phyloP scores from a whole-genome alignment of 2,329 filamentous ascomycete genomes.

The Dactylellina sp. region DNA sequence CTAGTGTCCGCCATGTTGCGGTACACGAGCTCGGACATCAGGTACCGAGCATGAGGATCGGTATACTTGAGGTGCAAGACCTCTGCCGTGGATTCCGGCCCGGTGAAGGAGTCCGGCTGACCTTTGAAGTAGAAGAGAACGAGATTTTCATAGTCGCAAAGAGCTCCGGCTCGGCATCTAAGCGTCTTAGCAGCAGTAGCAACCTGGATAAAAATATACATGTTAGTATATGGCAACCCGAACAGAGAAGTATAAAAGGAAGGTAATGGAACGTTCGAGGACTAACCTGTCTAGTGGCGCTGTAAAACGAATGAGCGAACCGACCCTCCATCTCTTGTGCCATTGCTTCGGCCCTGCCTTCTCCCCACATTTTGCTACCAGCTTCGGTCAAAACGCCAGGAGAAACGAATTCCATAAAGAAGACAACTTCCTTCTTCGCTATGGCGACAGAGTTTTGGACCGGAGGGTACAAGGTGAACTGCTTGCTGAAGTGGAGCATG shows the following conservation, averaged over 20 bases:
- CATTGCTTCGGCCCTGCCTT: constrained; percentile 45
- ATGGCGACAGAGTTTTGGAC: constrained; percentile 34
- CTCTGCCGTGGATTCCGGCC: constrained; percentile 51
- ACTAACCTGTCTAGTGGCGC: constrained; percentile 53
- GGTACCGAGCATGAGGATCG: constrained; percentile 54
- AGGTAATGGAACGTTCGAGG: no score
- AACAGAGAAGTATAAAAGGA: constrained; percentile 22
- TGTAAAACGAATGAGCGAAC: constrained; percentile 46
- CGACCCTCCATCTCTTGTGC: constrained; percentile 37
- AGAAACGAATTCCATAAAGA: constrained; percentile 55
- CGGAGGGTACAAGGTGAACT: constrained; percentile 50
- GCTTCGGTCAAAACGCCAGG: constrained; percentile 52
- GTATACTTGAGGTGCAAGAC: constrained; percentile 51
- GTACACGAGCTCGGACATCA: constrained; percentile 55
- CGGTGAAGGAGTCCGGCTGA: constrained; percentile 52
- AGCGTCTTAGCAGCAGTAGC: constrained; percentile 50
- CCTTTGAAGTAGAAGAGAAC: constrained; percentile 57
- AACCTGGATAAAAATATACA: constrained; percentile 20
- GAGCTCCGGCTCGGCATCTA: constrained; percentile 52
- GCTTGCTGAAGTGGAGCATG: constrained; percentile 55
- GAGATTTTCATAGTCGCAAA: constrained; percentile 56
- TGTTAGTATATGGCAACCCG: constrained; percentile 41
- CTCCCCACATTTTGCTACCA: constrained; percentile 48
- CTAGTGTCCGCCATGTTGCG: constrained; percentile 54
- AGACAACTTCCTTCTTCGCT: constrained; percentile 48